Conservation (phyloP, 139 green algal species). For the Chlorella ohadii region DNA sequence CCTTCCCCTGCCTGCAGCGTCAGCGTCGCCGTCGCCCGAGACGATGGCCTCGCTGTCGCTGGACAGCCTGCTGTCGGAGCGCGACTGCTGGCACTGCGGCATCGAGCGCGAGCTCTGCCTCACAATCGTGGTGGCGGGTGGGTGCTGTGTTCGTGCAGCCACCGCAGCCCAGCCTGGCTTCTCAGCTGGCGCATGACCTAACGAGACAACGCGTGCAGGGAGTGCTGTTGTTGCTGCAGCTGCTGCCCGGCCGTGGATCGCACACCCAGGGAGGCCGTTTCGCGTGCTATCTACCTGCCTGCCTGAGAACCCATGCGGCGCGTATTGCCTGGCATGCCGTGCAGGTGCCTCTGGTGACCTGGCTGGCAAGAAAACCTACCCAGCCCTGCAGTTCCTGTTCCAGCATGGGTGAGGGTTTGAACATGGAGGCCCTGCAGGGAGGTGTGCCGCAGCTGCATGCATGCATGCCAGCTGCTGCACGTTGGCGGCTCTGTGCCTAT, state of each 20-base stretch:
- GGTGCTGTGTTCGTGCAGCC: neutral
- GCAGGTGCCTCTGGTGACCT: slow-evolving; percentile 75
- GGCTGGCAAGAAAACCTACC: slow-evolving; percentile 93
- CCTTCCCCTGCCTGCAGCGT: too few relatives aligned
- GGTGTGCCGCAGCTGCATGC: too few relatives aligned
- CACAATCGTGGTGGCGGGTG: slow-evolving; percentile 39
- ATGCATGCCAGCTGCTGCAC: neutral
- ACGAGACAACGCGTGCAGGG: too few relatives aligned
- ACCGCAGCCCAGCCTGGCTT: too few relatives aligned
- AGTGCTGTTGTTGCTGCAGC: too few relatives aligned
- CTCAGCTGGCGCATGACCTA: too few relatives aligned
- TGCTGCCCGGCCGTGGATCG: too few relatives aligned
- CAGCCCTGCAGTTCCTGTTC: slow-evolving; percentile 73
- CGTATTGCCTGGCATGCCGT: neutral
- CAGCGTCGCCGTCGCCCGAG: neutral
- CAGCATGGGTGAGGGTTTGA: neutral
- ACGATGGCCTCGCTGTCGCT: neutral
- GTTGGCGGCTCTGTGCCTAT: too few relatives aligned
- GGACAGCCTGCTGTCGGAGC: neutral
- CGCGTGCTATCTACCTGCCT: too few relatives aligned
- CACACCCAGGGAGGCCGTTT: too few relatives aligned
- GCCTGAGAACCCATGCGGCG: too few relatives aligned
- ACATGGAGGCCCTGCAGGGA: too few relatives aligned
- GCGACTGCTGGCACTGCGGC: slow-evolving; percentile 15
- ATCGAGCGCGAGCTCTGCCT: slow-evolving; percentile 14